A percentile compares a stretch with the other conserved stretches of the same genome.
Conservation (phyloP, 768 basidiomycete species). For the Lactarius hengduanensis region DNA sequence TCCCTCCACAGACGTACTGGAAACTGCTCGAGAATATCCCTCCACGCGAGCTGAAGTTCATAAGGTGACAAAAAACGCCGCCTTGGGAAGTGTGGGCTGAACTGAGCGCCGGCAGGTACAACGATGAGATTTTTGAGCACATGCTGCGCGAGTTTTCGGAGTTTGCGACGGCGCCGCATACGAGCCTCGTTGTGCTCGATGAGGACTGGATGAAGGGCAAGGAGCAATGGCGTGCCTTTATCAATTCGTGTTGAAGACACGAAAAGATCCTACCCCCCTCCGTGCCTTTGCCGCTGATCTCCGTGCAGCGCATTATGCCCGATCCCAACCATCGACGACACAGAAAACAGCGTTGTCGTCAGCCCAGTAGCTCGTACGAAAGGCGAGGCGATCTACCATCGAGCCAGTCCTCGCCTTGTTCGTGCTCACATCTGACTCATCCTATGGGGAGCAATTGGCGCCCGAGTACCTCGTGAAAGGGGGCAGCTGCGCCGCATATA, state of each 20-base stretch:
- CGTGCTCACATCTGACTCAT: slow-evolving; percentile 37
- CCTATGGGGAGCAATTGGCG: slow-evolving; percentile 34
- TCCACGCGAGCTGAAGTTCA: slow-evolving; percentile 75
- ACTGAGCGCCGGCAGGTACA: slow-evolving; percentile 40
- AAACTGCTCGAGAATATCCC: slow-evolving; percentile 24
- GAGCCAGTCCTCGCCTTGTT: slow-evolving; percentile 42
- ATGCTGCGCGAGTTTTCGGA: slow-evolving; percentile 81
- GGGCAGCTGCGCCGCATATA: slow-evolving; percentile 44
- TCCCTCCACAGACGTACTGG: too few species aligned
- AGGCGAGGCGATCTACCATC: slow-evolving; percentile 49
- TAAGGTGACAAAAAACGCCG: slow-evolving; percentile 53
- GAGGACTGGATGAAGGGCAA: slow-evolving; percentile 92
- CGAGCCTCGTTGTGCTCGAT: slow-evolving; percentile 58
- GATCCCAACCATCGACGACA: slow-evolving; percentile 37
- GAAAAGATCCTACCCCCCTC: slow-evolving; percentile 53
- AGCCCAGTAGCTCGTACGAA: slow-evolving; percentile 58
- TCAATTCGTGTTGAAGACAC: slow-evolving; percentile 49
- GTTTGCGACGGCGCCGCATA: slow-evolving; percentile 40
- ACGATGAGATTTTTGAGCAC: slow-evolving; percentile 89
- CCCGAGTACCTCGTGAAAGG: slow-evolving; percentile 10
- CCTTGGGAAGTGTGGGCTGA: not conserved
- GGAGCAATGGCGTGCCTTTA: slow-evolving; percentile 82
- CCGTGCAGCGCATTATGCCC: slow-evolving; percentile 24
- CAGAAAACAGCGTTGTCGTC: slow-evolving; percentile 51
- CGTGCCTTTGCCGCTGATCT: slow-evolving; percentile 44